These are phyloP conservation scores for Delonix regia DNA, from an alignment of 306 rosid genomes.

Conservation along the genomic window DNA sequence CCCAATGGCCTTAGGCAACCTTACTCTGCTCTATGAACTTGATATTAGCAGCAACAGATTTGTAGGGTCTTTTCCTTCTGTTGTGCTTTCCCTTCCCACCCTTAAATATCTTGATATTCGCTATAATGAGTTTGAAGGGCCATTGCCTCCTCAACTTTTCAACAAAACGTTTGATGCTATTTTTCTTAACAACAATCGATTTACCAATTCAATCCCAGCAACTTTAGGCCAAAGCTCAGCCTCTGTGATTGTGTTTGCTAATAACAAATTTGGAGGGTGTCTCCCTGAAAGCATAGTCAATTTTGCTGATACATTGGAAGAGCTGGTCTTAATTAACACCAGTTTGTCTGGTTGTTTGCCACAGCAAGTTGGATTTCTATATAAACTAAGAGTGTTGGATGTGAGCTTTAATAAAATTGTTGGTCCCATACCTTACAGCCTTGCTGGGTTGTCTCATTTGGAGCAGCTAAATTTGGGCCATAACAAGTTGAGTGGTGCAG, in stretches of 20 bases:
- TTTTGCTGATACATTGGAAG: conserved; percentile 71
- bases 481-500: conserved; percentile 67
- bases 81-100: conserved; percentile 65
- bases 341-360: conserved; percentile 85
- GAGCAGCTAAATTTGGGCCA: conserved; percentile 77
- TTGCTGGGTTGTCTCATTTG: conserved; percentile 78
- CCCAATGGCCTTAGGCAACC: conserved; percentile 62
- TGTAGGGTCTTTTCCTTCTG: conserved; percentile 80
- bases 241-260: conserved; percentile 76
- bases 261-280: conserved; percentile 80
- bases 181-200: conserved; percentile 74
- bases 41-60: conserved; percentile 89
- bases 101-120: conserved; percentile 72
- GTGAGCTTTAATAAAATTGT: conserved; percentile 66
- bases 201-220: conserved; percentile 56
- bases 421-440: conserved; percentile 86
- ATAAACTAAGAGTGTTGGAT: conserved; percentile 80
- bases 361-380: conserved; percentile 79
- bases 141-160: conserved; percentile 74
- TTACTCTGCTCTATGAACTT: conserved; percentile 70
- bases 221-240: conserved; percentile 53
- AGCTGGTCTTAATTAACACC: conserved; percentile 66
- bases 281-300: conserved; percentile 67
- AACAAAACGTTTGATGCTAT: conserved; percentile 67
- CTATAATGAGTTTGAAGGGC: conserved; percentile 84